phyloP scores from a whole-genome alignment of 1,284 basidiomycete species.

The Pyrrhoderma noxium region DNA sequence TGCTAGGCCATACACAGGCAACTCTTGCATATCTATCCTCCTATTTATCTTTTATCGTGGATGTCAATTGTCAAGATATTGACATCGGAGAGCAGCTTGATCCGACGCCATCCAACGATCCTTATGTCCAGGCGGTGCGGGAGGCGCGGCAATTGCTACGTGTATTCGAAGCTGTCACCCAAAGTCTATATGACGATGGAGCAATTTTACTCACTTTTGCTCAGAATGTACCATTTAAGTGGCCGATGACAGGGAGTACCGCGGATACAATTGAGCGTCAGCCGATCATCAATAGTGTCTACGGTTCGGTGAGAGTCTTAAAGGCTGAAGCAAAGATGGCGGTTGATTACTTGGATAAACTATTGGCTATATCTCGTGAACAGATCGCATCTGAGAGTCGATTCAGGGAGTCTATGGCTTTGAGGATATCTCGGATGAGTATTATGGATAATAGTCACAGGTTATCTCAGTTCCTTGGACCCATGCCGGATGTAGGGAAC shows the following conservation, averaged over 20 bases:
- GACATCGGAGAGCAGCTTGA: constrained; percentile 55
- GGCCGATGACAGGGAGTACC: constrained; percentile 24
- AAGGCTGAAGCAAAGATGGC: constrained; percentile 7
- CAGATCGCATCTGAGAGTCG: constrained; percentile 47
- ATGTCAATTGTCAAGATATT: constrained; percentile 69
- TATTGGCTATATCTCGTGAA: constrained; percentile 10
- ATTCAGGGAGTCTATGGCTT: constrained; percentile 65
- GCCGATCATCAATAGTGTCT: constrained; percentile 34
- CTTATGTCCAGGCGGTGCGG: constrained; percentile 56
- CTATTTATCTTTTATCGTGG: constrained; percentile 51
- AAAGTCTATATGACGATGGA: constrained; percentile 67
- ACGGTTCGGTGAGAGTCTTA: constrained; percentile 7
- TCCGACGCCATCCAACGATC: constrained; percentile 32
- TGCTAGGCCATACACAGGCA: constrained; percentile 27
- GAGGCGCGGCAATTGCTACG: constrained; percentile 60
- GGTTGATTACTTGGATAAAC: constrained; percentile 9
- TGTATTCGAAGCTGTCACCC: constrained; percentile 56
- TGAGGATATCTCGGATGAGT: constrained; percentile 63
- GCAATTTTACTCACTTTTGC: constrained; percentile 47
- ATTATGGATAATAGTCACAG: constrained; percentile 43
- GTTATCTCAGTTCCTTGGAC: constrained; percentile 27
- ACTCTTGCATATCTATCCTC: constrained; percentile 46
- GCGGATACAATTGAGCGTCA: constrained; percentile 12
- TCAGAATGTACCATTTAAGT: constrained; percentile 42
- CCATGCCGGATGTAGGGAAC: constrained; percentile 14